phyloP scores from a whole-genome alignment of 371 early-diverging fungal species.

The Syncephalis fuscata region DNA sequence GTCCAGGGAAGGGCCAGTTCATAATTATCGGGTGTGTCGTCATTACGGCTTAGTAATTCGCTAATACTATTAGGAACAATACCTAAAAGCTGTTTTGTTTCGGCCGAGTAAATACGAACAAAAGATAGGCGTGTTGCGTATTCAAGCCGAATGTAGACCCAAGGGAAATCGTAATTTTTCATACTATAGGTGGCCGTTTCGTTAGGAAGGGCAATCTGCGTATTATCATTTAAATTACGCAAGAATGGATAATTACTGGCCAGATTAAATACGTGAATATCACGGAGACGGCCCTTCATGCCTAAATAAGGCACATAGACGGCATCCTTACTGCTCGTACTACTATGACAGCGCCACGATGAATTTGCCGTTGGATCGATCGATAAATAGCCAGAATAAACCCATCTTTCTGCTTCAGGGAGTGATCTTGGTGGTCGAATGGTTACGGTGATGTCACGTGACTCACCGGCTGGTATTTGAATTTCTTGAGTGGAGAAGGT shows the following conservation, averaged over 20 bases:
- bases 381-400: constrained; percentile 4
- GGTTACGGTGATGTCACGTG: constrained; percentile 14
- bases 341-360: neutral
- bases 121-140: neutral
- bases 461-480: constrained; percentile 20
- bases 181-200: neutral
- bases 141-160: neutral
- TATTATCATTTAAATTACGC: constrained; percentile 6
- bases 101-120: neutral
- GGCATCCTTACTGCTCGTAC: neutral
- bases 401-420: neutral
- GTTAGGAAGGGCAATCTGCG: constrained; percentile 5
- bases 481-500: constrained; percentile 13
- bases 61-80: neutral
- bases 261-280: constrained; percentile 2
- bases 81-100: neutral
- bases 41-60: neutral
- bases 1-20: neutral
- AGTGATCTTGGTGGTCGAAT: constrained; percentile 18
- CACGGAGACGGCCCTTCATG: constrained; percentile 14
- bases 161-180: neutral
- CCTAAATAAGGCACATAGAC: constrained; percentile 35
- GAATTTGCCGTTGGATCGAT: constrained; percentile 7
- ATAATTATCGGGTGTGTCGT: neutral
- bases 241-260: constrained; percentile 25